A percentile compares a stretch with the other conserved stretches of the same genome.
Evolutionary conservation across 208 protist species (phyloP).

Genomic region (Trypanosomatidae sp.): DNA sequence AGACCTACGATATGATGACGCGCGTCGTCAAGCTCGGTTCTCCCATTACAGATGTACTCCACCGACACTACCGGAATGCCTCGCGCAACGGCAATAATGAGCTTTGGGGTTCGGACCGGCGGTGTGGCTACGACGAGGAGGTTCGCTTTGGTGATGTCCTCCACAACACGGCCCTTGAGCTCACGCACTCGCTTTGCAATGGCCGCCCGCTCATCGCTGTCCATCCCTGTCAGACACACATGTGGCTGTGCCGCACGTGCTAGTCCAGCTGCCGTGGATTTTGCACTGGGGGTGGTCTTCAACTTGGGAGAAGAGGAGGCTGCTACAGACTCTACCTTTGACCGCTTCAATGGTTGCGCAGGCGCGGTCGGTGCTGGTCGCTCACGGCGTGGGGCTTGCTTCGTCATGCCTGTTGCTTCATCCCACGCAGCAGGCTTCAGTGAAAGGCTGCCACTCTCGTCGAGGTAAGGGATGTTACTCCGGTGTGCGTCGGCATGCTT

Average conservation of each 20-base stretch:
- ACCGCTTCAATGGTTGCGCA: slow-evolving; percentile 6
- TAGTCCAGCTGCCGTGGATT: background rate
- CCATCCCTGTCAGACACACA: slow-evolving; percentile 78
- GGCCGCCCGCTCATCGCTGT: slow-evolving; percentile 28
- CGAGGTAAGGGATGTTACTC: slow-evolving; percentile 15
- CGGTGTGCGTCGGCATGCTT: background rate
- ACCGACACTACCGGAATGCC: slow-evolving; percentile 74
- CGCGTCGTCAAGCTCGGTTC: slow-evolving; percentile 13
- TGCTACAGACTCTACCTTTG: slow-evolving; percentile 8
- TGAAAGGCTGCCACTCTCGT: slow-evolving; percentile 6
- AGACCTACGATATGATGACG: slow-evolving; percentile 43
- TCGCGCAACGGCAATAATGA: slow-evolving; percentile 77
- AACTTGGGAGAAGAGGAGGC: no score
- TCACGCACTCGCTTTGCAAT: slow-evolving; percentile 42
- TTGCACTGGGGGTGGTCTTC: background rate
- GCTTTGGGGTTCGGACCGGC: slow-evolving; percentile 77
- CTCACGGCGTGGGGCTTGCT: background rate
- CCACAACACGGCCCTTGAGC: slow-evolving; percentile 42
- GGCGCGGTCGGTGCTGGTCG: background rate
- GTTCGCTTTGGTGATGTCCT: slow-evolving; percentile 55
- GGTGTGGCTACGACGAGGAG: slow-evolving; percentile 67
- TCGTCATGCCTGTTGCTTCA: background rate
- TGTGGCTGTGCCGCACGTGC: slow-evolving; percentile 9
- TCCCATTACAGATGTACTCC: slow-evolving; percentile 38
- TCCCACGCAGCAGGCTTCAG: background rate